Evolutionary conservation across 768 basidiomycete species (phyloP), one percentile per base, ranked within the genome.

Genomic region (Erythrobasidium yunnanense): DNA sequence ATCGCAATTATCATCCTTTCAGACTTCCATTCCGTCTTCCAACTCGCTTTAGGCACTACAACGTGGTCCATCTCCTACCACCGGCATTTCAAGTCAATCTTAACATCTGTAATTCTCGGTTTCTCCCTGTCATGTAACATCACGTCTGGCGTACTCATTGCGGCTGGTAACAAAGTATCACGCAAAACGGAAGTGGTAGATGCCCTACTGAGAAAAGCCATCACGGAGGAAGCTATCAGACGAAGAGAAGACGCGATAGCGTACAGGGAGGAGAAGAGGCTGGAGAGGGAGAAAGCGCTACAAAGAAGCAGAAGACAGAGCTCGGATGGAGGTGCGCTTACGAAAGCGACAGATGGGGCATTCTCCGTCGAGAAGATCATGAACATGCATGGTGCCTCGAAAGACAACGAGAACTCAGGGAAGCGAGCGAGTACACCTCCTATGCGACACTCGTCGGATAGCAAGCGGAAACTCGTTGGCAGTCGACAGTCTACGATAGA

Each of bases 91-190:
- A 63, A 63, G 60, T 29, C 32, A 15, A 63, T 63, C 20, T 53
- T 56, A n/a, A 45, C 67, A n/a, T 27, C 62, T 38, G 22, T 65
- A 58, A 38, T 65, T 27, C 51, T 68, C 23, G 47, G 69, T 34
- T 69, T 58, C 56, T 69, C 68, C 1, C 45, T 69, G 7, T 60
- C 66, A 1, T 69, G 67, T 52, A 66, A 66, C 52, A 69, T 69
- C 47, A 7, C 55, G 4, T 52, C 55, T 20, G 68, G 68, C 25
- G 20, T 69, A 13, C 34, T 56, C 29, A 67, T 69, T 30, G 67
- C 55, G 22, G 23, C 51, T 18, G 68, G 68, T 6, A 49, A 55
- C 27, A 33, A 51, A 1, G 20, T 49, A 45, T 57, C 67, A 17
- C 55, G 66, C 13, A 69, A 69, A 38, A 67, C 46, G 20, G 68